phyloP scores from a whole-genome alignment of 495 filamentous ascomycete species.

The Rhypophila decipiens region DNA sequence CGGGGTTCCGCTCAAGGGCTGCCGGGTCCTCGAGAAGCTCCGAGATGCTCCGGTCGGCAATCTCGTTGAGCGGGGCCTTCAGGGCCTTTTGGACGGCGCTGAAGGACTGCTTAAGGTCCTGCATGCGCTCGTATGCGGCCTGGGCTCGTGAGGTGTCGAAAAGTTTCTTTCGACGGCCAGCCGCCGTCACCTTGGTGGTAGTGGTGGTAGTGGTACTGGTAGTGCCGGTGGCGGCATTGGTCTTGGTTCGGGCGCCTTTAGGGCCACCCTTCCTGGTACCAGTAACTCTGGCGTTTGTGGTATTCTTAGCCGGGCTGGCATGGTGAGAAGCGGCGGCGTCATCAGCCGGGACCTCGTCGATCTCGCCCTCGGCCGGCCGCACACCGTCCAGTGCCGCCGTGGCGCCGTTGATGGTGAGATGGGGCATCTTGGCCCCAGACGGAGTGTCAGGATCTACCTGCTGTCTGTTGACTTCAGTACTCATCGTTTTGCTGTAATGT shows the following conservation, averaged over 20 bases:
- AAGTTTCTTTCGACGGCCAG: conserved; percentile 35
- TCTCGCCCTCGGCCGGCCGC: conserved; percentile 5
- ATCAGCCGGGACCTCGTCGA: conserved; percentile 18
- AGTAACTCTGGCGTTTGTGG: conserved; percentile 24
- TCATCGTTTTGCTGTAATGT: no score
- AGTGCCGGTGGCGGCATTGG: conserved; percentile 13
- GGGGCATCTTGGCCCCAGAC: not conserved
- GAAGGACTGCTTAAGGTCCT: conserved; percentile 35
- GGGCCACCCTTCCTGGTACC: conserved; percentile 8
- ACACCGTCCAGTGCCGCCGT: not conserved
- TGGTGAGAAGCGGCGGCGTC: conserved; percentile 4
- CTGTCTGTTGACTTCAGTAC: no score
- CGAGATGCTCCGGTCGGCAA: conserved; percentile 34
- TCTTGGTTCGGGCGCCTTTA: not conserved
- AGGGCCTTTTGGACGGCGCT: conserved; percentile 27
- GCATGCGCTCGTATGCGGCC: conserved; percentile 40
- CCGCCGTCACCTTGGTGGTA: conserved; percentile 24
- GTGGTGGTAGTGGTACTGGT: conserved; percentile 12
- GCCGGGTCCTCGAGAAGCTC: conserved; percentile 25
- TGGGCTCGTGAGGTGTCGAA: conserved; percentile 34
- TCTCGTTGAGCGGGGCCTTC: conserved; percentile 36
- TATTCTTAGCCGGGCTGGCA: conserved; percentile 24
- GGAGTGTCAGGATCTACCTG: no score
- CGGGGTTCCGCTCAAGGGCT: conserved; percentile 24
- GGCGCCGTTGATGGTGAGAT: not conserved